Evolutionary conservation across 805 yeast species (phyloP), one percentile per base, ranked within the genome.

Genomic region (Ogataea saltuana): DNA sequence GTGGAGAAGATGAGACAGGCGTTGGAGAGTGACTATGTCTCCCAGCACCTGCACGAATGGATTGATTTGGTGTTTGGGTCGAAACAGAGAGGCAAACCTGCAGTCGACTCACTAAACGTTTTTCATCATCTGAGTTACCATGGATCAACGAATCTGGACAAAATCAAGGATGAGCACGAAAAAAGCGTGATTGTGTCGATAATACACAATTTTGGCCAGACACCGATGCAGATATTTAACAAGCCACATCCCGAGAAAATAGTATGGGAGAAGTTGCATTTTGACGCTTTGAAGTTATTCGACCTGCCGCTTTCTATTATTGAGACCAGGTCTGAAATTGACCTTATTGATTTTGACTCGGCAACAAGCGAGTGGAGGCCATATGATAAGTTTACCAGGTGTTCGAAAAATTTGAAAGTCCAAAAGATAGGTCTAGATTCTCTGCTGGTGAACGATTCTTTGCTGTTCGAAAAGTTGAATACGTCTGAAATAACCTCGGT

Each of bases 201-300:
- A 53, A 88, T 88, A 39, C 93, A 89, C 59, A 88, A 88, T 62
- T 88, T 88, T 70, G 97, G 97, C 0, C 97, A 88, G 59, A 88
- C 95, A 0, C 97, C 97, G 1, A 58, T 75, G 37, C 86, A 84
- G 53, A 66, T 89, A 9, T 87, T 89, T 53, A 68, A 66, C 13
- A 75, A 74, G 39, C 83, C 89, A 0, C 96, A 88, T 61, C 83
- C 85, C 1, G 49, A 57, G 19, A 69, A 73, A 42, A 76, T 69
- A 2, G 62, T 64, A 0, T 50, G 67, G n/a, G 63, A 67, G 17
- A 43, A 61, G 20, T 64, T 81, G 2, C 57, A 58, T 27, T 55
- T 69, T 25, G 69, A 69, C 19, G 38, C 60, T 1, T 47, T 59
- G 1, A 63, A 58, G n/a, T 37, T 68, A 9, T 58, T 58, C 15